Base-by-base conservation (phyloP, 805 yeast species). In the Wickerhamomyces canadensis region DNA sequence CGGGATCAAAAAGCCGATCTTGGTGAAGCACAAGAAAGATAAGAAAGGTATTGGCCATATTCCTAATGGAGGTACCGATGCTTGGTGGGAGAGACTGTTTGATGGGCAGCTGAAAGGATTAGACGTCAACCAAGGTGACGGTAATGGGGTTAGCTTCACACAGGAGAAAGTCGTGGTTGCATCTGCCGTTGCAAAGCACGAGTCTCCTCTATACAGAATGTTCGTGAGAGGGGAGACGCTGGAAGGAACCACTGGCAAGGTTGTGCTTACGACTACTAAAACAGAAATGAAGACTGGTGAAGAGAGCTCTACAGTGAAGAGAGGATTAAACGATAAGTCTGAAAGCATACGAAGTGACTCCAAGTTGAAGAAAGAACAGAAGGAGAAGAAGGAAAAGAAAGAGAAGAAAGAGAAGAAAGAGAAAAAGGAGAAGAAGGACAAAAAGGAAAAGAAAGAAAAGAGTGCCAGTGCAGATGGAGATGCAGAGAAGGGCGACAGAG, bases 11-110 rank as follows among this genome's bases (percentile, higher is more conserved):
- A 85, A 78, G 49, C 98, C 98, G 0, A 78, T 91, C 29, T 61
- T 91, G 43, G 96, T 93, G 38, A 83, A 82, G 47, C 97, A 91
- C 54, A 88, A 93, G 61, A 80, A 78, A 49, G 96, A 91, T 54
- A 80, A 78, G 40, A 88, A 87, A 55, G 98, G 98, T 9, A 68
- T 91, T 19, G 98, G 98, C 0, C 81, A 83, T 54, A 48, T 48
- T 15, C 79, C 76, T 19, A 64, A 68, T 33, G 71, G 73, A 18
- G 64, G 68, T 9, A 80, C 78, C 35, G 93, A 86, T 47, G 82
- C 86, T 32, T 91, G 98, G 98, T 91, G 98, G 98, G 98, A 91
- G 48, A 72, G 85, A 45, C 68, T 91, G 31, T 93, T 93, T 64
- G 97, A 91, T 60, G 96, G 96, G 2, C 96, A 88, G 47, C 69